phyloP scores from a whole-genome alignment of 352 stramenopile species.

The Phytophthora agathidicida region DNA sequence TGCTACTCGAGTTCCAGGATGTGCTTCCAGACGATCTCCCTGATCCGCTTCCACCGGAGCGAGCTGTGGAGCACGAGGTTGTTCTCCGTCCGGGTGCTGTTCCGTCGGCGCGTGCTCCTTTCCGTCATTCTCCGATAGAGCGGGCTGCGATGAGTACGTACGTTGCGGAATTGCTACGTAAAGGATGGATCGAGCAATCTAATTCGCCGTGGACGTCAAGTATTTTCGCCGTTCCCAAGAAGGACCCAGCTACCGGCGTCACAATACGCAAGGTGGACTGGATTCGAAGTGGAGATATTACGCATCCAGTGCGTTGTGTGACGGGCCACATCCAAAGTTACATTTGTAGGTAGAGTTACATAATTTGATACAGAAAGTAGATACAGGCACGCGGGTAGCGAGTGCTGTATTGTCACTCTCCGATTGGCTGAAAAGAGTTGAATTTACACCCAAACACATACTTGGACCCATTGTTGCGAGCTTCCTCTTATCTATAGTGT shows the following conservation, averaged over 20 bases:
- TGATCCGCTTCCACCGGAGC: background rate
- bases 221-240: constrained; percentile 7
- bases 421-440: too few species aligned
- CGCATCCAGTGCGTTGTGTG: background rate
- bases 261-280: background rate
- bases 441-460: too few species aligned
- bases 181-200: background rate
- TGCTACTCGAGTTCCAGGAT: background rate
- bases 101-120: background rate
- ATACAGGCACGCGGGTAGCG: too few species aligned
- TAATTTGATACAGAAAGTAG: too few species aligned
- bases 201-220: constrained; percentile 4
- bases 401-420: too few species aligned
- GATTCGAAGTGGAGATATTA: background rate
- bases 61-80: background rate
- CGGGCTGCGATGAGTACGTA: background rate
- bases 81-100: background rate
- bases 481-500: too few species aligned
- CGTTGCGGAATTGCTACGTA: background rate
- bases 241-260: background rate
- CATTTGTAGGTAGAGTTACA: too few species aligned
- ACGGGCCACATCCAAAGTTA: background rate
- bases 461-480: too few species aligned
- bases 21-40: background rate
- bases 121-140: background rate